These are phyloP conservation scores for Aciculosporium take DNA, from an alignment of 2,329 filamentous ascomycete genomes.

Conservation along the genomic window DNA sequence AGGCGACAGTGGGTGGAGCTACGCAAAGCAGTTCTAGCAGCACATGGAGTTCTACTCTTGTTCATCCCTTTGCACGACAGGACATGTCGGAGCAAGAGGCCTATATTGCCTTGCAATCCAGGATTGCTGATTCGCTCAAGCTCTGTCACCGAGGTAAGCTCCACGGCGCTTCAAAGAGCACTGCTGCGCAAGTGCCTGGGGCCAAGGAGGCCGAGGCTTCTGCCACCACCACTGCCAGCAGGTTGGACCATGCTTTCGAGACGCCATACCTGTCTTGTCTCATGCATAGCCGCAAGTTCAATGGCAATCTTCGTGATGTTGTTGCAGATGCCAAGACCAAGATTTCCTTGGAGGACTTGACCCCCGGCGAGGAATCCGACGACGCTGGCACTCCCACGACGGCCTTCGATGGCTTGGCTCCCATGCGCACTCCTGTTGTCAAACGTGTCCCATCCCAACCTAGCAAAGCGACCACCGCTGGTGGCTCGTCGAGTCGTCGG, in stretches of 20 bases:
- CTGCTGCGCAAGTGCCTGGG: conserved; percentile 5
- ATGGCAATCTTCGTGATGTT: conserved; percentile 42
- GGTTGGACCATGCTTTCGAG: conserved; percentile 39
- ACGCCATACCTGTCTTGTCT: conserved; percentile 55
- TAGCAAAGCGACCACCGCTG: conserved; percentile 32
- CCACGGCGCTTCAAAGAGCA: conserved; percentile 26
- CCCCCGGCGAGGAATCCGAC: conserved; percentile 42
- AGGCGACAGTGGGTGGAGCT: conserved; percentile 5
- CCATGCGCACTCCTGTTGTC: conserved; percentile 24
- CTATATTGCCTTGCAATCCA: conserved; percentile 33
- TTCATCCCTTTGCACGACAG: conserved; percentile 21
- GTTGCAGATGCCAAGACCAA: conserved; percentile 46
- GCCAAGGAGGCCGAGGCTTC: not conserved
- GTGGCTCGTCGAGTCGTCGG: conserved; percentile 29
- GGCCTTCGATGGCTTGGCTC: conserved; percentile 8
- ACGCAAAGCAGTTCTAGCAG: conserved; percentile 1
- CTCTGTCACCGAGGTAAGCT: conserved; percentile 38
- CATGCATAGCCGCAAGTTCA: conserved; percentile 46
- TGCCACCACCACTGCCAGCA: not conserved
- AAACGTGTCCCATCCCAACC: conserved; percentile 47
- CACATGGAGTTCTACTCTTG: conserved; percentile 9
- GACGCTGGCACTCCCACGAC: conserved; percentile 12
- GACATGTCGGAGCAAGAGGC: conserved; percentile 41
- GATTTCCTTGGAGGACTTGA: conserved; percentile 33
- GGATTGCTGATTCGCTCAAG: conserved; percentile 39